A percentile compares a stretch with the other conserved stretches of the same genome.
Conservation (phyloP, 768 basidiomycete genomes). For the Ephemerocybe angulata region DNA sequence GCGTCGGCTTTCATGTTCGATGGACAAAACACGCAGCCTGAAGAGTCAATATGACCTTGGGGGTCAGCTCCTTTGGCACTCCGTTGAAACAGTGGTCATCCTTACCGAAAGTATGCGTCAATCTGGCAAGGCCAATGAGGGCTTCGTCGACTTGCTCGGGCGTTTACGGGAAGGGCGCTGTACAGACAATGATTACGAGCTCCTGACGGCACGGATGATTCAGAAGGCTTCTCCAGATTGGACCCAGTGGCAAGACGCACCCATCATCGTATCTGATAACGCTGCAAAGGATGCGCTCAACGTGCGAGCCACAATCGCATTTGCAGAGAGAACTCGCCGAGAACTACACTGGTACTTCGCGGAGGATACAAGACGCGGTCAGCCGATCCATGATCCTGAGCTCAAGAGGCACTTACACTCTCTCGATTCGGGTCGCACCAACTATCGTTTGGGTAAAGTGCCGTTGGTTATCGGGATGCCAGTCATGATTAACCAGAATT, state of each 20-base stretch:
- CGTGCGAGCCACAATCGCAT: slow-evolving; percentile 17
- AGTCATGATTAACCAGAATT: slow-evolving; percentile 35
- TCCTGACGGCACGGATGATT: neutral
- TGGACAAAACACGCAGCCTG: neutral
- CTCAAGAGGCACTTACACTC: neutral
- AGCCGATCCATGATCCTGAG: neutral
- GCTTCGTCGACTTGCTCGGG: neutral
- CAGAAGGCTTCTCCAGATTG: neutral
- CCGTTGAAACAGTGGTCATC: neutral
- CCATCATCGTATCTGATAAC: slow-evolving; percentile 36
- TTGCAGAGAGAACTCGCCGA: slow-evolving; percentile 17
- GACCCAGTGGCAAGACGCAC: slow-evolving; percentile 23
- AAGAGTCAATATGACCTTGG: neutral
- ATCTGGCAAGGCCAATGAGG: neutral
- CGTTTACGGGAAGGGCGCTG: slow-evolving; percentile 19
- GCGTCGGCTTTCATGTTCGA: slow-evolving; percentile 16
- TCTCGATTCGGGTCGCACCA: slow-evolving; percentile 24
- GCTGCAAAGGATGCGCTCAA: slow-evolving; percentile 36
- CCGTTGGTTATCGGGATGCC: slow-evolving; percentile 39
- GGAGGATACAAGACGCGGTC: slow-evolving; percentile 16
- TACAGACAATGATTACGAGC: neutral
- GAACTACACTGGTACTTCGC: slow-evolving; percentile 28
- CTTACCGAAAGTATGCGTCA: neutral
- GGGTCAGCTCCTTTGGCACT: neutral
- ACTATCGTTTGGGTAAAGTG: slow-evolving; percentile 26